Conservation (phyloP, 768 basidiomycete genomes). For the Podaxis sp. region DNA sequence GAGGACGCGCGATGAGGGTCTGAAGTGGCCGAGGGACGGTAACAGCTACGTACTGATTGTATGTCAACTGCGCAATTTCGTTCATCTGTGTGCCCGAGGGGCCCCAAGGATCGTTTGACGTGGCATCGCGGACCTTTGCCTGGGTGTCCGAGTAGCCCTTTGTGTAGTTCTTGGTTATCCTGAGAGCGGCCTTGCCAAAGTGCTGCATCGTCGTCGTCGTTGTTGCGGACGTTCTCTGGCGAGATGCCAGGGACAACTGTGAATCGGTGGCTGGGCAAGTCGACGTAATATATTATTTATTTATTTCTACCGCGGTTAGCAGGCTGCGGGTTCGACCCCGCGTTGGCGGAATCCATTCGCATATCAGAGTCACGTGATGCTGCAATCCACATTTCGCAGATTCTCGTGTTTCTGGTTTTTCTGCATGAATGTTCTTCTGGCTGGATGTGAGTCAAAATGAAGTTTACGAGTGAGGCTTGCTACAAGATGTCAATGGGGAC, state of each 20-base stretch:
- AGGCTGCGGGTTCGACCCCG: neutral
- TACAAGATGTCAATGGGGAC: no score
- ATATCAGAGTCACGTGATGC: neutral
- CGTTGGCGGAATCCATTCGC: neutral
- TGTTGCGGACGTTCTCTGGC: no score
- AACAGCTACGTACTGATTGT: conserved; percentile 75
- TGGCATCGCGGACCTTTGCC: conserved; percentile 93
- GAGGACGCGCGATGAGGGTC: neutral
- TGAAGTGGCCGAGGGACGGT: no score
- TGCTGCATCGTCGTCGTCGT: conserved; percentile 50
- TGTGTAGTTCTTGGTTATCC: conserved; percentile 93
- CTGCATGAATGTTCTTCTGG: no score
- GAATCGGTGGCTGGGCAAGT: neutral
- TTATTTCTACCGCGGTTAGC: neutral
- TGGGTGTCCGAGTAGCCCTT: conserved; percentile 95
- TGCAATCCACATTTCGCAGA: no score
- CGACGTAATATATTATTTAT: neutral
- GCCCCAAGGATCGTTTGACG: conserved; percentile 97
- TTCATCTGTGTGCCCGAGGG: conserved; percentile 99
- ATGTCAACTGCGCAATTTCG: conserved; percentile 94
- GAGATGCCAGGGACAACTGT: no score
- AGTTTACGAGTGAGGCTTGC: no score
- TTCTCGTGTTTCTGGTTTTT: no score
- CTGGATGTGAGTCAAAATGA: no score
- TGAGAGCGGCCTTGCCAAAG: conserved; percentile 79